Evolutionary conservation across 768 basidiomycete species (phyloP), one percentile per base, ranked within the genome.

Genomic region (Phanerochaete carnosa): DNA sequence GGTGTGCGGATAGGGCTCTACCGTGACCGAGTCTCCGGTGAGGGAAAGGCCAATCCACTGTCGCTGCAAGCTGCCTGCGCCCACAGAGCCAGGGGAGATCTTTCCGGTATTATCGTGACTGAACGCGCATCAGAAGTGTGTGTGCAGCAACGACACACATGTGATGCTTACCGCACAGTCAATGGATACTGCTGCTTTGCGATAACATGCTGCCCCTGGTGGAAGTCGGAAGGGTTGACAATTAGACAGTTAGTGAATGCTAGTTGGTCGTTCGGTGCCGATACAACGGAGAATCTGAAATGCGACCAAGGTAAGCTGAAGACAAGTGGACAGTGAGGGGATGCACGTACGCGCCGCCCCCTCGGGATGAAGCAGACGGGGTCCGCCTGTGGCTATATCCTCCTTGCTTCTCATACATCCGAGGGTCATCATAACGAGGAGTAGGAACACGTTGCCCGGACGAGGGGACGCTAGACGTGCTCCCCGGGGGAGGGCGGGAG

Each of bases 21-120:
- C 80, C 16, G 87, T 82, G 55, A 92, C 89, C 15, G 78, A 69
- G 69, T 97, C 95, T 0, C 94, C 94, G 2, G 79, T 73, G 43
- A 89, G 73, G 16, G 94, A 94, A 7, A 98, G 80, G 5, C 88
- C 88, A 45, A 95, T 89, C 94, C 94, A 99, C 75, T 92, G 87
- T 11, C 97, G 84, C 61, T 94, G 92, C 60, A 85, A 75, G 25
- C 84, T 80, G 29, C 90, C 89, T 6, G 87, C 86, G n/a, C 89
- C 94, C 29, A 98, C 80, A 1, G 77, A 74, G 2, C 92, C 89
- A 0, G 85, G 84, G 4, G 75, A 74, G 3, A 99, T 70, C 62
- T 83, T 87, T 4, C 83, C 84, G 1, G 91, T 90, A 61, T 88
- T 85, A 66, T 95, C 93, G 64, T 92, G 88, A 49, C 93, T 95